Evolutionary conservation across 768 basidiomycete species (phyloP).

Genomic region (Hortiboletus flavorubellus): DNA sequence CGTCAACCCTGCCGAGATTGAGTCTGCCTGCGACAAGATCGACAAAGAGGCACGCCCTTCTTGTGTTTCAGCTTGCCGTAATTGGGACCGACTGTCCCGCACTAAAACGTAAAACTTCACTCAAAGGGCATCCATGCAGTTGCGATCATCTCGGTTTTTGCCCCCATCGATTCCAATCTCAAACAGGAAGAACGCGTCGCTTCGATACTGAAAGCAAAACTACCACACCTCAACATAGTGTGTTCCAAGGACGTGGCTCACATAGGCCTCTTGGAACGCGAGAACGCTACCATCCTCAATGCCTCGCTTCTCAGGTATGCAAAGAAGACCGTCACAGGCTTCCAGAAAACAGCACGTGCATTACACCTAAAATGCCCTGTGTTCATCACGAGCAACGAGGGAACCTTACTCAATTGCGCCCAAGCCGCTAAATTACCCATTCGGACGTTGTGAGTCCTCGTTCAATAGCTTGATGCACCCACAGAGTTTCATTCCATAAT

Average conservation of each 20-base stretch:
- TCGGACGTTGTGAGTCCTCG: constrained; percentile 47
- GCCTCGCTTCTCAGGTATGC: constrained; percentile 62
- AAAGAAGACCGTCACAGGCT: constrained; percentile 50
- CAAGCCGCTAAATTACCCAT: constrained; percentile 57
- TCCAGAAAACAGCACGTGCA: constrained; percentile 46
- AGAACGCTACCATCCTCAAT: constrained; percentile 68
- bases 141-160: constrained; percentile 47
- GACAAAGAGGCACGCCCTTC: constrained; percentile 24
- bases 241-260: constrained; percentile 56
- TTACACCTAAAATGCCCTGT: constrained; percentile 48
- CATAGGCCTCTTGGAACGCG: constrained; percentile 58
- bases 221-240: constrained; percentile 45
- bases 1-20: constrained; percentile 42
- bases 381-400: constrained; percentile 61
- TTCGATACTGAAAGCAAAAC: constrained; percentile 39
- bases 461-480: constrained; percentile 4
- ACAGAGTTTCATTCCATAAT: constrained; percentile 2
- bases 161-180: constrained; percentile 43
- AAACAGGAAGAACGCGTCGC: constrained; percentile 48
- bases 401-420: constrained; percentile 47
- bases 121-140: constrained; percentile 30
- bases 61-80: not conserved
- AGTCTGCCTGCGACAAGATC: constrained; percentile 42
- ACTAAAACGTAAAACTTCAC: constrained; percentile 4
- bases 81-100: not conserved